Conservation (phyloP, 139 green algal genomes). For the Spirogloea muscicola region DNA sequence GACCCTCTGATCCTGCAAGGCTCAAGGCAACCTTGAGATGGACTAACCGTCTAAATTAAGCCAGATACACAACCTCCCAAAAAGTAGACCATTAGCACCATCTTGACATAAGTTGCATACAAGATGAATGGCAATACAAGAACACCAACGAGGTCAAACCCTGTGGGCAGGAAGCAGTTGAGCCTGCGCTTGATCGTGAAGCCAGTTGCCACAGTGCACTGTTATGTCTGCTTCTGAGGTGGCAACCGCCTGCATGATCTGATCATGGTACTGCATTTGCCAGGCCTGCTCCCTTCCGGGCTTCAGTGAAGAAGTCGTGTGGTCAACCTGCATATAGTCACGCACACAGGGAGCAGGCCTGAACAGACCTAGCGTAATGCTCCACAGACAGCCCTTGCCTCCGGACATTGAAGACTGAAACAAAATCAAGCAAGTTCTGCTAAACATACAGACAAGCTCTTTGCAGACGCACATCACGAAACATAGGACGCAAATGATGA, state of each 20-base stretch:
- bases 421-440: not conserved
- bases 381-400: not conserved
- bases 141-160: not conserved
- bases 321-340: slow-evolving; percentile 32
- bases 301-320: slow-evolving; percentile 10
- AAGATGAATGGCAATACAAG: not conserved
- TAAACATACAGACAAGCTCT: not conserved
- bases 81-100: not conserved
- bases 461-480: not conserved
- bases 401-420: not conserved
- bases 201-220: slow-evolving; percentile 38
- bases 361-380: not conserved
- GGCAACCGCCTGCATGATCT: slow-evolving; percentile 3
- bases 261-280: not conserved
- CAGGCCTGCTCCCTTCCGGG: not conserved
- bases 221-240: not conserved
- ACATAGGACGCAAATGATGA: not conserved
- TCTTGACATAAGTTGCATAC: not conserved
- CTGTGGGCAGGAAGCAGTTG: slow-evolving; percentile 17
- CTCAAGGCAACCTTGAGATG: not conserved
- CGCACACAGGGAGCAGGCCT: not conserved
- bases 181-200: slow-evolving; percentile 37
- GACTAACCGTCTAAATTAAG: slow-evolving; percentile 1
- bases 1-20: not conserved
- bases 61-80: not conserved